A percentile compares a stretch with the other conserved stretches of the same genome.
These are phyloP conservation scores for Colletotrichum lupini DNA, from an alignment of 2,329 filamentous ascomycete species.

Conservation along the genomic window DNA sequence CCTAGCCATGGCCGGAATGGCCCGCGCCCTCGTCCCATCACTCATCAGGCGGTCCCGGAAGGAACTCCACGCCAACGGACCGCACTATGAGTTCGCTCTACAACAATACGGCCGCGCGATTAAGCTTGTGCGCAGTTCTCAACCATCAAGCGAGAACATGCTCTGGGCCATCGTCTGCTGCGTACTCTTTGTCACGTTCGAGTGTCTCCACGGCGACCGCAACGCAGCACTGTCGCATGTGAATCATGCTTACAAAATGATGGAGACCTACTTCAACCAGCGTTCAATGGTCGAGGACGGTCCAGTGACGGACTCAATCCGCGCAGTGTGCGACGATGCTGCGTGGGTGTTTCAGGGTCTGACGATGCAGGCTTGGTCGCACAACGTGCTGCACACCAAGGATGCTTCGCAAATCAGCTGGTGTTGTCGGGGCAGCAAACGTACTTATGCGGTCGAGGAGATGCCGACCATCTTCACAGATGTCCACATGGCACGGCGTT, in stretches of 20 bases:
- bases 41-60: not conserved
- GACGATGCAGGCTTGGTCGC: constrained; percentile 31
- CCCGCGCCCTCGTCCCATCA: constrained; percentile 48
- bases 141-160: constrained; percentile 47
- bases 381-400: constrained; percentile 20
- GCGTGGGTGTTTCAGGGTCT: constrained; percentile 32
- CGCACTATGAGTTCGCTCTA: constrained; percentile 50
- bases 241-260: constrained; percentile 44
- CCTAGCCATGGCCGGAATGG: constrained; percentile 27
- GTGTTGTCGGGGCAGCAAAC: constrained; percentile 39
- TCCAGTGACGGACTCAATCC: constrained; percentile 16
- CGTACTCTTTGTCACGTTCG: constrained; percentile 54
- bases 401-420: constrained; percentile 10
- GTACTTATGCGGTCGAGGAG: constrained; percentile 45
- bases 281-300: not conserved
- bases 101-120: constrained; percentile 53
- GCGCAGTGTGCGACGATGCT: constrained; percentile 23
- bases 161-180: constrained; percentile 52
- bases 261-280: constrained; percentile 25
- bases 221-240: constrained; percentile 53
- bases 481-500: constrained; percentile 48
- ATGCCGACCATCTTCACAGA: constrained; percentile 46
- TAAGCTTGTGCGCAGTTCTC: constrained; percentile 50
- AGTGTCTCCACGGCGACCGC: constrained; percentile 52
- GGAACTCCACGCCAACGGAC: constrained; percentile 10